phyloP scores from a whole-genome alignment of 2,329 filamentous ascomycete genomes.

The Pseudocercospora crystallina region DNA sequence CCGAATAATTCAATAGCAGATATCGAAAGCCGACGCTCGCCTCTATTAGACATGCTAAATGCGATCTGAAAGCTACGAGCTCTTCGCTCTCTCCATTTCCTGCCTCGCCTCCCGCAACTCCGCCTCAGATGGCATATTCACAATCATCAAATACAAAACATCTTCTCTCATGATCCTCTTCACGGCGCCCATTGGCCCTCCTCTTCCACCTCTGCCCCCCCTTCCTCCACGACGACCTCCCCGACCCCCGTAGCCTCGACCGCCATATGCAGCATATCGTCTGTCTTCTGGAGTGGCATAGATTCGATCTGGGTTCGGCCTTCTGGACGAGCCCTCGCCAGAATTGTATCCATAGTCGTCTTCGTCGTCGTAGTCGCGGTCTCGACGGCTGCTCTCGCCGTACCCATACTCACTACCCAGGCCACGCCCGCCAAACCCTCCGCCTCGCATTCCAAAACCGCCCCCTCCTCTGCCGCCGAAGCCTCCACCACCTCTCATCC shows the following conservation, averaged over 20 bases:
- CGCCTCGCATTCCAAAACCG: neutral
- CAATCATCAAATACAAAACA: constrained; percentile 52
- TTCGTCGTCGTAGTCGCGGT: too few species aligned
- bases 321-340: neutral
- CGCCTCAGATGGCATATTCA: constrained; percentile 48
- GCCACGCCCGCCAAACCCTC: neutral
- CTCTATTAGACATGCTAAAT: too few species aligned
- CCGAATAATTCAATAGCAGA: too few species aligned
- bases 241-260: neutral
- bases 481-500: neutral
- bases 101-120: constrained; percentile 39
- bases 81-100: constrained; percentile 15
- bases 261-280: neutral
- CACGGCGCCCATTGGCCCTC: constrained; percentile 45
- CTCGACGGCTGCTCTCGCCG: too few species aligned
- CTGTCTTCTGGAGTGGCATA: neutral
- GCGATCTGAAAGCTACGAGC: neutral
- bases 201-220: constrained; percentile 35
- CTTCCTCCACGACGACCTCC: neutral
- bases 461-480: too few species aligned
- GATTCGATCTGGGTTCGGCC: neutral
- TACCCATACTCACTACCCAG: too few species aligned
- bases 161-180: constrained; percentile 27
- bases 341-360: neutral
- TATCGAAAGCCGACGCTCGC: too few species aligned